Base-by-base conservation (phyloP, 176 grass and related monocot species). In the Aechmea fasciata region DNA sequence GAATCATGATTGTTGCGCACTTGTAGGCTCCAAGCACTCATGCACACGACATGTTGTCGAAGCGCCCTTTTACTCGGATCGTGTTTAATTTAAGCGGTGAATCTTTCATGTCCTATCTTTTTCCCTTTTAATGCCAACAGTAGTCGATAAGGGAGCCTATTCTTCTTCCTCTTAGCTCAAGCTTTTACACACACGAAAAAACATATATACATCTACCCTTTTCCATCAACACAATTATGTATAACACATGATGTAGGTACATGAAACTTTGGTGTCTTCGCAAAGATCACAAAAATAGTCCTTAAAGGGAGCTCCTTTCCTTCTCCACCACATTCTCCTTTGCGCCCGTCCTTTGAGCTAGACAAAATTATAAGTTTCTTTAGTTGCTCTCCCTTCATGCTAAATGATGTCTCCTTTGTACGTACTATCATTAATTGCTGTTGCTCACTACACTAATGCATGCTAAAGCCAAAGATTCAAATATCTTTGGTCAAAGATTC, bases 401-500 rank as follows among this genome's bases (percentile, higher is more conserved):
- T 75, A 78, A 88, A 81, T 75, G 47, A 59, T 80, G 48, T 52
- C 71, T 68, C 24, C 1, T 57, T 69, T 47, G 57, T 49, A 3
- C 51, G 57, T 49, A 3, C 51, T 55, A 19, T 25, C 72, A 64
- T 74, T 26, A 26, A 26, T 26, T 49, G 52, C 67, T 77, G 84
- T 84, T 79, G 73, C 68, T 78, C 25, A 57, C 11, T 57, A 75
- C 14, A 51, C 65, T 57, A 51, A 50, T 72, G 33, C 29, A 50
- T 72, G 33, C 29, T 69, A 81, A 80, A 83, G 79, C 9, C 47
- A 3, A 76, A 64, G 81, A 78, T 87, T 85, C 73, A 86, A 75
- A 79, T 69, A 33, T 51, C n/a, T 22, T 49, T 74, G 73, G 91
- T 87, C 84, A 85, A 77, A 91, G 87, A 83, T 96, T 85, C 79